These are phyloP conservation scores for Rhizopogon vesiculosus DNA, from an alignment of 768 basidiomycete species.

Conservation along the genomic window DNA sequence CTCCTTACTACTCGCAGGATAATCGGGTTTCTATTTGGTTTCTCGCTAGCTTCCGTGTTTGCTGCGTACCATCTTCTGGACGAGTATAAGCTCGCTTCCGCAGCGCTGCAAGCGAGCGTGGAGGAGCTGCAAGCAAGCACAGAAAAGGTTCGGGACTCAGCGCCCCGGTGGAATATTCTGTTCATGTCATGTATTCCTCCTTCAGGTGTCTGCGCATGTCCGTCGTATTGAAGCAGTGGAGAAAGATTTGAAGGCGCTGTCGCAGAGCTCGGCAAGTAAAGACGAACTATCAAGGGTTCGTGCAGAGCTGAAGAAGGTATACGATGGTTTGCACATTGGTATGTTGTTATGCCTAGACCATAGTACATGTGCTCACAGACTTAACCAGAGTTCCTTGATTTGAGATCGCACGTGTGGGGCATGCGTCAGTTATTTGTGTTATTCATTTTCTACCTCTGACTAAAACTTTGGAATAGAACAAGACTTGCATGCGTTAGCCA, in stretches of 20 bases:
- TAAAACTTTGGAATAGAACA: conserved; percentile 48
- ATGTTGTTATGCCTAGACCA: conserved; percentile 16
- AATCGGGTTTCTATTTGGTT: conserved; percentile 83
- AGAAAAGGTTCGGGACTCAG: conserved; percentile 39
- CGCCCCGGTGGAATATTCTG: not conserved
- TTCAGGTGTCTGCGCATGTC: conserved; percentile 78
- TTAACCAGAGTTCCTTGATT: conserved; percentile 67
- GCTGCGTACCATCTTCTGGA: conserved; percentile 87
- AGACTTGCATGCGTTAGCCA: conserved; percentile 70
- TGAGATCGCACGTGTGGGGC: conserved; percentile 82
- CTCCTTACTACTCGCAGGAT: conserved; percentile 41
- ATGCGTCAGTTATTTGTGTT: conserved; percentile 56
- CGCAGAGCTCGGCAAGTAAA: conserved; percentile 61
- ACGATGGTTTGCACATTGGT: conserved; percentile 81
- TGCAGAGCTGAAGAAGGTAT: conserved; percentile 82
- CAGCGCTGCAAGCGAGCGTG: conserved; percentile 83
- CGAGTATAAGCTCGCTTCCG: conserved; percentile 86
- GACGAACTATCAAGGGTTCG: conserved; percentile 76
- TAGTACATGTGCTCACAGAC: not conserved
- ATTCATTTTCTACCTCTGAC: not conserved
- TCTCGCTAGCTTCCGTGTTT: conserved; percentile 82
- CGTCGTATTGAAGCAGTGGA: conserved; percentile 83
- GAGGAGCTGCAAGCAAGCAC: conserved; percentile 83
- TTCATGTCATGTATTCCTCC: not conserved
- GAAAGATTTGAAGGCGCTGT: conserved; percentile 78